A percentile compares a stretch with the other conserved stretches of the same genome.
phyloP scores from a whole-genome alignment of 163 green algal genomes.

The Chlorella variabilis region DNA sequence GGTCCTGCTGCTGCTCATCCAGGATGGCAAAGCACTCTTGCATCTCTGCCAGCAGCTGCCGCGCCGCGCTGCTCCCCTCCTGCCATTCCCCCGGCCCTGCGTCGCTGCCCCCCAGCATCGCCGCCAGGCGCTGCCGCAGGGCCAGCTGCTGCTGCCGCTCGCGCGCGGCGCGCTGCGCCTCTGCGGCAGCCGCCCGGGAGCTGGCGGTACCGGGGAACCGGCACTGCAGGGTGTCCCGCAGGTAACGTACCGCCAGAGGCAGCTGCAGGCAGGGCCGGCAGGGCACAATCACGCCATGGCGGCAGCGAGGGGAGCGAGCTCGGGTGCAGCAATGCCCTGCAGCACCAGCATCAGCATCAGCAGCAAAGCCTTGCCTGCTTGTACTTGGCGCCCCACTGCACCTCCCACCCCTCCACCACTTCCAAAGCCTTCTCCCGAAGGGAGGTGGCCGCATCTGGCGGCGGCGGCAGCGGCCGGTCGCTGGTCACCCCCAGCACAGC shows the following conservation, averaged over 20 bases:
- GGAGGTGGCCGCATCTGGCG: conserved; percentile 21
- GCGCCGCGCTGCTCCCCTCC: background rate
- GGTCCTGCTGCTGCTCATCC: conserved; percentile 22
- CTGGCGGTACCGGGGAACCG: conserved; percentile 21
- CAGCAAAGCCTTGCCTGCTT: conserved; percentile 38
- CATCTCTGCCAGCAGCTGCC: conserved; percentile 30
- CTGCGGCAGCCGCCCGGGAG: conserved; percentile 15
- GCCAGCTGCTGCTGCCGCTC: background rate
- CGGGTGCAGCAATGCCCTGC: no score
- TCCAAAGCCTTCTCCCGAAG: conserved; percentile 49
- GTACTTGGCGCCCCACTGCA: conserved; percentile 50
- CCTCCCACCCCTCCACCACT: conserved; percentile 55
- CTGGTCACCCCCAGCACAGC: conserved; percentile 42
- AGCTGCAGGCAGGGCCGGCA: conserved; percentile 40
- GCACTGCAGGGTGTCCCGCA: conserved; percentile 43
- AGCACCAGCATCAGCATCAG: background rate
- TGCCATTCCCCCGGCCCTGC: background rate
- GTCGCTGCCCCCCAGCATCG: background rate
- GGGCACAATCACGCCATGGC: no score
- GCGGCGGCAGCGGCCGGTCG: conserved; percentile 48
- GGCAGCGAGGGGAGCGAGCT: no score
- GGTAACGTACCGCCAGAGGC: conserved; percentile 34
- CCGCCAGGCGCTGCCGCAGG: conserved; percentile 1
- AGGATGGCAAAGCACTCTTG: conserved; percentile 37
- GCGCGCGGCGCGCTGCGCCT: background rate